Conservation (phyloP, 2,329 filamentous ascomycete genomes). For the Colletotrichum tropicale region DNA sequence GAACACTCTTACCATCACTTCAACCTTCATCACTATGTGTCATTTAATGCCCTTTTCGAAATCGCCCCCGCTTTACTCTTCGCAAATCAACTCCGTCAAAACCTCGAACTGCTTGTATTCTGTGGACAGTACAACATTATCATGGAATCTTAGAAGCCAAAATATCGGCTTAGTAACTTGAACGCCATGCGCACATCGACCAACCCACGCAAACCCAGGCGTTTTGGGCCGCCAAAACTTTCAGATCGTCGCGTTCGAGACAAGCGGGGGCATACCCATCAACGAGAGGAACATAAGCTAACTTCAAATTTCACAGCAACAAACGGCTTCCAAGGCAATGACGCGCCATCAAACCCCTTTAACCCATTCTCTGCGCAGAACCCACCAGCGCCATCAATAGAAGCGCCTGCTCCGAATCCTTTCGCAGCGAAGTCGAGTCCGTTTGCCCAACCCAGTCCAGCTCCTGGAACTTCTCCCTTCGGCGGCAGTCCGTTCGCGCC, state of each 20-base stretch:
- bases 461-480: background rate
- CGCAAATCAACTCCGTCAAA: background rate
- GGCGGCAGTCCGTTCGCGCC: slow-evolving; percentile 1
- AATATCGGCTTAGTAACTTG: background rate
- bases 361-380: slow-evolving; percentile 3
- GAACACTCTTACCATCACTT: background rate
- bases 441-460: background rate
- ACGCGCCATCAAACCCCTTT: background rate
- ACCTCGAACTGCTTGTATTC: background rate
- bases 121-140: background rate
- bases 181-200: background rate
- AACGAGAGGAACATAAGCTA: slow-evolving; percentile 1
- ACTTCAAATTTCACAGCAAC: slow-evolving; percentile 2
- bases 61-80: background rate
- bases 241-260: background rate
- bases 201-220: background rate
- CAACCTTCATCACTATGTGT: background rate
- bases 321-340: background rate
- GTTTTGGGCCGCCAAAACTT: background rate
- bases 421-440: slow-evolving; percentile 4
- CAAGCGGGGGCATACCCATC: background rate
- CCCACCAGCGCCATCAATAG: background rate
- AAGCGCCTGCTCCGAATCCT: background rate
- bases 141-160: background rate
- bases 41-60: background rate